Evolutionary conservation across 371 early-diverging fungal species (phyloP).

Genomic region (Actinomucor elegans): DNA sequence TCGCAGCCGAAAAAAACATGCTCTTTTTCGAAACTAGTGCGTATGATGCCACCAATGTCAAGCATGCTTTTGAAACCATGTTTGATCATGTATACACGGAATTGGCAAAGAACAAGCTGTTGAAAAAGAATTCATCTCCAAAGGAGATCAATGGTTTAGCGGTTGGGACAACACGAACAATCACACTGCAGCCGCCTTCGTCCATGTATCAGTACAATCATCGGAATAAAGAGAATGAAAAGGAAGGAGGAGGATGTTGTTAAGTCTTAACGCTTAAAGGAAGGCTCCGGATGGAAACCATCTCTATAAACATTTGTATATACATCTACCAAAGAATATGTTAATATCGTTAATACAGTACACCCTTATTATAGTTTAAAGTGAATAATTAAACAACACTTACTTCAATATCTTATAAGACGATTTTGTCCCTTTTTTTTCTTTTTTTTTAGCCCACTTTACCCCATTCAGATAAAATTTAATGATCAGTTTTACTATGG

Average conservation of each 20-base stretch:
- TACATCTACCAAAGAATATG: too few relatives aligned
- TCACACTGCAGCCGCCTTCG: conserved; percentile 14
- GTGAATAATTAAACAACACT: too few relatives aligned
- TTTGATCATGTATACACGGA: conserved; percentile 20
- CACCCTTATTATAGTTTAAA: too few relatives aligned
- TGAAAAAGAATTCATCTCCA: conserved; percentile 12
- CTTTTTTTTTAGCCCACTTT: too few relatives aligned
- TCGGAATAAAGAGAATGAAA: background rate
- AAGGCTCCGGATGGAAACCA: too few relatives aligned
- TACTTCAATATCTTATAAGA: too few relatives aligned
- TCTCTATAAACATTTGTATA: too few relatives aligned
- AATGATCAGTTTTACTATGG: too few relatives aligned
- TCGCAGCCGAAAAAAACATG: conserved; percentile 75
- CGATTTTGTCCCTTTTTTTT: too few relatives aligned
- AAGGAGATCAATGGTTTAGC: conserved; percentile 2
- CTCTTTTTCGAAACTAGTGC: conserved; percentile 95
- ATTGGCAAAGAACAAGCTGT: conserved; percentile 11
- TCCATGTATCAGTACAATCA: conserved; percentile 6
- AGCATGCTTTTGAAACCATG: conserved; percentile 69
- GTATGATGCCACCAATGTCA: conserved; percentile 81
- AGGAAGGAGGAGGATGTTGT: conserved; percentile 1
- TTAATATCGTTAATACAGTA: too few relatives aligned
- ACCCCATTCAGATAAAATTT: too few relatives aligned
- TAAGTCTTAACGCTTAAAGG: background rate
- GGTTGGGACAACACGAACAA: conserved; percentile 4